Conservation (phyloP, 2,329 filamentous ascomycete species). For the Nakataea oryzae region DNA sequence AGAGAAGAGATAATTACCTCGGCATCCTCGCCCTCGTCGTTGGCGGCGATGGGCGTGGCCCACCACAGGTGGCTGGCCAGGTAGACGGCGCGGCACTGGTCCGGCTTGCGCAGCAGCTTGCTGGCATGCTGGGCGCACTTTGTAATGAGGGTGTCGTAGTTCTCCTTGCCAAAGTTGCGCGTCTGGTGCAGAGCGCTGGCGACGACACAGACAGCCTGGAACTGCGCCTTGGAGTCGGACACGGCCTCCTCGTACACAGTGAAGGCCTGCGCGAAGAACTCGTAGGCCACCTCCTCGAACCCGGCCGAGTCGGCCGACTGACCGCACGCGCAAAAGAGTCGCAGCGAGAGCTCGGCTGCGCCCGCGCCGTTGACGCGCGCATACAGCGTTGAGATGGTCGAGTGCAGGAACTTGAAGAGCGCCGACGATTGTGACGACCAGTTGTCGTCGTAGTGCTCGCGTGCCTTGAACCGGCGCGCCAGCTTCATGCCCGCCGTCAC, state of each 20-base stretch:
- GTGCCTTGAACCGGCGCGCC: constrained; percentile 75
- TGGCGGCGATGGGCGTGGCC: constrained; percentile 73
- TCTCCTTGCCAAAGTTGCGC: constrained; percentile 87
- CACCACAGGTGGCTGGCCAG: constrained; percentile 96
- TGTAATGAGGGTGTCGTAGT: constrained; percentile 96
- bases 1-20: constrained; percentile 44
- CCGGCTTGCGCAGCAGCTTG: constrained; percentile 93
- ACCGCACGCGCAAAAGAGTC: constrained; percentile 83
- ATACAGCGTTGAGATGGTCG: constrained; percentile 76
- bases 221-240: constrained; percentile 91
- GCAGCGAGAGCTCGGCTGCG: constrained; percentile 77
- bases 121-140: constrained; percentile 95
- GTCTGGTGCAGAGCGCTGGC: constrained; percentile 82
- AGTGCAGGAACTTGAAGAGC: constrained; percentile 93
- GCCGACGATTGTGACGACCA: constrained; percentile 59
- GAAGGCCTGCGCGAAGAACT: constrained; percentile 97
- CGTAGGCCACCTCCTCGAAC: constrained; percentile 93
- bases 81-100: constrained; percentile 95
- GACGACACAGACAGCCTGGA: constrained; percentile 94
- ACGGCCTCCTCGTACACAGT: constrained; percentile 96
- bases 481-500: constrained; percentile 86
- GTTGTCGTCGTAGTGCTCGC: constrained; percentile 70
- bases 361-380: constrained; percentile 67
- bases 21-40: constrained; percentile 71
- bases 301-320: constrained; percentile 86